These are phyloP conservation scores for Canavalia gladiata DNA, from an alignment of 306 rosid genomes.

Conservation along the genomic window DNA sequence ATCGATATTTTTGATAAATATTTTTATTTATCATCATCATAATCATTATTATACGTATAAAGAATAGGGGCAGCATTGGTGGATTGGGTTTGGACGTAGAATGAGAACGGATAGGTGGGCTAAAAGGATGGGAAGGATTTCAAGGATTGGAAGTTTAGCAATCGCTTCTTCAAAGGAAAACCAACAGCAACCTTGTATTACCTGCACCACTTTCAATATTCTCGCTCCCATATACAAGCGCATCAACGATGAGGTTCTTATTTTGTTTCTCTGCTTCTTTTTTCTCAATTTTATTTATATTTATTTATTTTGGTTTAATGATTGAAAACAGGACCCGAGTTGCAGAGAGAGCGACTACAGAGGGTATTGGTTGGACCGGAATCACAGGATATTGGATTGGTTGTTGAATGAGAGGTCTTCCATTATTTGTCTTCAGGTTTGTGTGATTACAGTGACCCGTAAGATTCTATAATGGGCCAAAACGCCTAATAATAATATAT, in stretches of 20 bases:
- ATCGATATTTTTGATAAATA: too few relatives aligned
- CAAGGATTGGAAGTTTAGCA: conserved; percentile 84
- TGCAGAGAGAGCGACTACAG: conserved; percentile 84
- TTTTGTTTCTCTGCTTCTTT: not conserved
- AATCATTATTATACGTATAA: not conserved
- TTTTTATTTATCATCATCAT: not conserved
- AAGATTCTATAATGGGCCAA: not conserved
- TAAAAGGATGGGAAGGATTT: conserved; percentile 76
- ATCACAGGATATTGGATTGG: conserved; percentile 85
- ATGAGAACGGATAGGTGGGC: conserved; percentile 61
- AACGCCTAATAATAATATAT: not conserved
- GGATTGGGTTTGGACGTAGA: conserved; percentile 52
- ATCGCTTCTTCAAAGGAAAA: conserved; percentile 81
- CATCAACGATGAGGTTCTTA: conserved; percentile 65
- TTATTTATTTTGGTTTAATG: not conserved
- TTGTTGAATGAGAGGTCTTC: conserved; percentile 83
- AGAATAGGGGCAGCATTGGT: conserved; percentile 8
- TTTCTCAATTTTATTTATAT: not conserved
- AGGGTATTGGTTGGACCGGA: conserved; percentile 83
- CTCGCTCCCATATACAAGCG: conserved; percentile 99
- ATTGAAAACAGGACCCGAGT: conserved; percentile 66
- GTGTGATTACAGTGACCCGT: not conserved
- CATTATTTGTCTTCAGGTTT: conserved; percentile 98
- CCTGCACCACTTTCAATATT: conserved; percentile 95
- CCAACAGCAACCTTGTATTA: conserved; percentile 77